Evolutionary conservation across 2,329 filamentous ascomycete genomes (phyloP).

Genomic region (Colletotrichum sansevieriae): DNA sequence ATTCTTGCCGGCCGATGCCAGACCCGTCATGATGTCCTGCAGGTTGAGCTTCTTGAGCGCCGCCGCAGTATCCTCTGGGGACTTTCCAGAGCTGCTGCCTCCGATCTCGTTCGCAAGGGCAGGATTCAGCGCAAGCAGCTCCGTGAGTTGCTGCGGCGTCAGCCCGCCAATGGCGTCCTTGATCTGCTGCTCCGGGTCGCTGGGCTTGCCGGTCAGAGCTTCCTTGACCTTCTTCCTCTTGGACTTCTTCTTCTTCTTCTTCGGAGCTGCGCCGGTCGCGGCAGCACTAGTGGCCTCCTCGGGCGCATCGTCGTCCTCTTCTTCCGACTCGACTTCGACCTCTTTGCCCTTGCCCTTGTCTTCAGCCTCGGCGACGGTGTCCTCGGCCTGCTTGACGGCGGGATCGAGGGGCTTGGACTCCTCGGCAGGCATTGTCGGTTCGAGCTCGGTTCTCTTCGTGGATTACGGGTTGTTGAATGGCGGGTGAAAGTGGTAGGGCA

Average conservation of each 20-base stretch:
- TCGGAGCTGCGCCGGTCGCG: conserved; percentile 44
- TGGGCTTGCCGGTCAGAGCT: conserved; percentile 53
- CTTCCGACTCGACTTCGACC: conserved; percentile 62
- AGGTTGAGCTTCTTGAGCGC: conserved; percentile 74
- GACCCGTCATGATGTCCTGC: conserved; percentile 79
- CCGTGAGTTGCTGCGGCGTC: conserved; percentile 69
- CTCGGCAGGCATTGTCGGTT: conserved; percentile 61
- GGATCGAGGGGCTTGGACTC: conserved; percentile 74
- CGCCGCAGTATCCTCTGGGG: conserved; percentile 60
- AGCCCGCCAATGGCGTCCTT: conserved; percentile 67
- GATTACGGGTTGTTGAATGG: neutral
- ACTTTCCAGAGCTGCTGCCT: conserved; percentile 52
- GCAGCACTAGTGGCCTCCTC: conserved; percentile 55
- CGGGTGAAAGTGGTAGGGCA: neutral
- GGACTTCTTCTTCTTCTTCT: conserved; percentile 73
- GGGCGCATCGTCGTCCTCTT: conserved; percentile 57
- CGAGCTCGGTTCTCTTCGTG: conserved; percentile 28
- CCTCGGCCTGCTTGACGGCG: conserved; percentile 60
- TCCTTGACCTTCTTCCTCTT: conserved; percentile 73
- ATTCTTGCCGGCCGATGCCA: conserved; percentile 86
- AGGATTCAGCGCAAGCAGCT: conserved; percentile 80
- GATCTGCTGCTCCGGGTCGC: conserved; percentile 55
- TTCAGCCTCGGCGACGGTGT: conserved; percentile 53
- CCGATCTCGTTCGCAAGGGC: conserved; percentile 72
- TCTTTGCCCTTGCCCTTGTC: conserved; percentile 58